A percentile compares a stretch with the other conserved stretches of the same genome.
phyloP scores from a whole-genome alignment of 257 asterid species.

The Solanum phureja region DNA sequence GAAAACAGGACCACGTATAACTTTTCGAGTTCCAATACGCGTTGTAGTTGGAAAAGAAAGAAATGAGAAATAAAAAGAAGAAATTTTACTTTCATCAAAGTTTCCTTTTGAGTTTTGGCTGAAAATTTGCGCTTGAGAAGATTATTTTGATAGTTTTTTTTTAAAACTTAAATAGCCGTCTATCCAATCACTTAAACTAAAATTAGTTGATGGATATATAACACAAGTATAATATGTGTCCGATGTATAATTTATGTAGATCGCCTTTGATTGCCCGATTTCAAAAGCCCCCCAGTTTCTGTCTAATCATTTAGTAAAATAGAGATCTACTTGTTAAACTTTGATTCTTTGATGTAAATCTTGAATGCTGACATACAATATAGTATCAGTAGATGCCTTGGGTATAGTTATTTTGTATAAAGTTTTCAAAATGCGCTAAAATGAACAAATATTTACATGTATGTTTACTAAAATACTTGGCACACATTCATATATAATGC shows the following conservation, averaged over 20 bases:
- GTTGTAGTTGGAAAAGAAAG: slow-evolving; percentile 6
- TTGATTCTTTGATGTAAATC: not conserved
- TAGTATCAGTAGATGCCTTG: not conserved
- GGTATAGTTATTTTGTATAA: not conserved
- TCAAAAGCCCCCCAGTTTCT: not conserved
- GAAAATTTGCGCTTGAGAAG: not conserved
- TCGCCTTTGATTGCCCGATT: not conserved
- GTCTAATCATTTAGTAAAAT: not conserved
- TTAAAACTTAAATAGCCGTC: not conserved
- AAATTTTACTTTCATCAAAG: not conserved
- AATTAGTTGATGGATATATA: not conserved
- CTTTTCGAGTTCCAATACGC: slow-evolving; percentile 11
- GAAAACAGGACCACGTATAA: slow-evolving; percentile 20
- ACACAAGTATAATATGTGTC: not conserved
- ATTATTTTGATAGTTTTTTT: not conserved
- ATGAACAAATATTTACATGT: too few relatives aligned
- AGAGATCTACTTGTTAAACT: not conserved
- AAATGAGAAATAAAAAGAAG: not conserved
- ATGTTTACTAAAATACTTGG: too few relatives aligned
- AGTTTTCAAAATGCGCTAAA: not conserved
- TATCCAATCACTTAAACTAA: not conserved
- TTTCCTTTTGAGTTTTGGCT: not conserved
- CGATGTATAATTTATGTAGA: too few relatives aligned
- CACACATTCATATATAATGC: too few relatives aligned
- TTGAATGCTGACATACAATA: not conserved